Evolutionary conservation across 495 filamentous ascomycete genomes (phyloP).

Genomic region (Aspergillus carlsbadensis): DNA sequence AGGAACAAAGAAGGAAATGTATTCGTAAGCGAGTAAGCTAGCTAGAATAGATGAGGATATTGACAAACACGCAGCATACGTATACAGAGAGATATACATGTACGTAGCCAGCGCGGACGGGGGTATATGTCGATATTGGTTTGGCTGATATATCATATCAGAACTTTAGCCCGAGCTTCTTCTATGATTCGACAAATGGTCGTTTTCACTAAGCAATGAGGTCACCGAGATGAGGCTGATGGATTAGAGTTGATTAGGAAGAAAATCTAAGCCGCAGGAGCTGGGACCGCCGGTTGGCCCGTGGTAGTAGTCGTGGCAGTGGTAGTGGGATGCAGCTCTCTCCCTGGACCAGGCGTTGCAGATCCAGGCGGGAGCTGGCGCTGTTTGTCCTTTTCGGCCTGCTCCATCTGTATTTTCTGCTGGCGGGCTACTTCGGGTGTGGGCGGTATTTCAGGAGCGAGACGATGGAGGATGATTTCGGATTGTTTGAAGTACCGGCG

Average conservation of each 20-base stretch:
- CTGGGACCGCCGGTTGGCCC: constrained; percentile 17
- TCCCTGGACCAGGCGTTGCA: constrained; percentile 40
- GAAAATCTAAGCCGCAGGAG: constrained; percentile 32
- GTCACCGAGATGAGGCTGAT: not conserved
- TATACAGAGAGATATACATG: constrained; percentile 9
- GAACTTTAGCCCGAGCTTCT: not conserved
- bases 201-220: not conserved
- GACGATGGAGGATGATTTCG: constrained; percentile 95
- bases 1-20: not conserved
- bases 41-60: not conserved
- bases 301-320: too few relatives aligned
- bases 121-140: constrained; percentile 20
- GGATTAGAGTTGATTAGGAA: not conserved
- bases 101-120: not conserved
- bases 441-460: constrained; percentile 69
- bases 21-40: not conserved
- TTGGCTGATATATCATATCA: constrained; percentile 1
- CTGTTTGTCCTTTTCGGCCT: constrained; percentile 37
- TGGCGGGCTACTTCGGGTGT: constrained; percentile 48
- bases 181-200: not conserved
- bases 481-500: constrained; percentile 99
- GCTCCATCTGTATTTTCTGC: constrained; percentile 46
- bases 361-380: constrained; percentile 41
- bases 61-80: constrained; percentile 4
- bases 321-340: constrained; percentile 24